These are phyloP conservation scores for Soucietia sequanensis DNA, from an alignment of 805 yeast genomes.

Conservation along the genomic window DNA sequence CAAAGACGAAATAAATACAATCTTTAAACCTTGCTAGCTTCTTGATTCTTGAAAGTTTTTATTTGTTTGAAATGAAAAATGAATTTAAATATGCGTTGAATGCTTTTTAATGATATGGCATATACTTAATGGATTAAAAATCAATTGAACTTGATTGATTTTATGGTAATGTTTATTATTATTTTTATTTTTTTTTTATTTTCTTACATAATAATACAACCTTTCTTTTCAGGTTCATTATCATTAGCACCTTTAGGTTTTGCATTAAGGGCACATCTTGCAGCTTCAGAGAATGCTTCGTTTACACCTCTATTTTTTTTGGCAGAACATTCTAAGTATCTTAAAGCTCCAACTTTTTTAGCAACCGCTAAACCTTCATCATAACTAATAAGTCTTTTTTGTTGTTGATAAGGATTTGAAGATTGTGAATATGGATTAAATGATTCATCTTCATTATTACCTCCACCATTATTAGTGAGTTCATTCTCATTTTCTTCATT, in stretches of 20 bases:
- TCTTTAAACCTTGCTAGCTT: too few relatives aligned
- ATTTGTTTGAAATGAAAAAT: too few relatives aligned
- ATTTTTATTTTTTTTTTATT: too few relatives aligned
- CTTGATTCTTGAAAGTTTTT: too few relatives aligned
- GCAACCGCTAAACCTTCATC: conserved; percentile 95
- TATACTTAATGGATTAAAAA: too few relatives aligned
- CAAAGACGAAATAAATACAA: too few relatives aligned
- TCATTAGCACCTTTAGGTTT: conserved; percentile 72
- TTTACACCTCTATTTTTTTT: conserved; percentile 97
- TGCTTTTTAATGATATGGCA: too few relatives aligned
- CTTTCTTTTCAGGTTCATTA: conserved; percentile 41
- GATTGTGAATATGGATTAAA: conserved; percentile 31
- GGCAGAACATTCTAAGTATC: conserved; percentile 96
- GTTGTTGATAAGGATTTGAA: conserved; percentile 35
- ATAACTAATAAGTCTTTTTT: conserved; percentile 67
- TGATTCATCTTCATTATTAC: conserved; percentile 24
- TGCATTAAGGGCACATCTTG: conserved; percentile 91
- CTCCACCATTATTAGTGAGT: conserved; percentile 17
- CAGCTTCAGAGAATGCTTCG: conserved; percentile 98
- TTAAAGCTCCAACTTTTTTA: conserved; percentile 86
- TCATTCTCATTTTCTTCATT: conserved; percentile 51
- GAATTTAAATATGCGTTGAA: too few relatives aligned
- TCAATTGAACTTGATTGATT: too few relatives aligned
- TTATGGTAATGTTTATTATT: too few relatives aligned
- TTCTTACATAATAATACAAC: conserved; percentile 38